Evolutionary conservation across 2,329 filamentous ascomycete species (phyloP).

Genomic region (Exophiala aquamarina): DNA sequence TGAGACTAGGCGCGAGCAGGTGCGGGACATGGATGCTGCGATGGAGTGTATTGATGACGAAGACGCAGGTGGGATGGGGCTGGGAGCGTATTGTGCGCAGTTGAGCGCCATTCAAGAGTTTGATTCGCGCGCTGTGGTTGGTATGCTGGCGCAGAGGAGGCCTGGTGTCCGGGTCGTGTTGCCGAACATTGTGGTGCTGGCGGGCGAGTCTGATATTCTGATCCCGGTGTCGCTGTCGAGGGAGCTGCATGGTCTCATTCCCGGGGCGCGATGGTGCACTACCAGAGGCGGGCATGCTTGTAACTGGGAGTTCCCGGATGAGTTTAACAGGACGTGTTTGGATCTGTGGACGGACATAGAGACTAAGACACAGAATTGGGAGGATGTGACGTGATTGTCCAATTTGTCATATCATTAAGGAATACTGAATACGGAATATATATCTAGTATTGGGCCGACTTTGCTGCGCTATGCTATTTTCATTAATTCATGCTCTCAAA

Average conservation of each 20-base stretch:
- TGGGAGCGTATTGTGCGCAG: slow-evolving; percentile 13
- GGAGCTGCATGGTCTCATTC: slow-evolving; percentile 11
- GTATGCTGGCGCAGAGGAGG: neutral
- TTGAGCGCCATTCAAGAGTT: slow-evolving; percentile 16
- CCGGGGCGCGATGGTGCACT: slow-evolving; percentile 2
- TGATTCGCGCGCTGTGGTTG: slow-evolving; percentile 7
- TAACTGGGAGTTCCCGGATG: slow-evolving; percentile 14
- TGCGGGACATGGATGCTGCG: slow-evolving; percentile 6
- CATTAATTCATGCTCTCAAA: too few relatives aligned
- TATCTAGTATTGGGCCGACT: too few relatives aligned
- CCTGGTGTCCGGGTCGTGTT: too few relatives aligned
- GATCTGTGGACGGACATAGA: slow-evolving; percentile 1
- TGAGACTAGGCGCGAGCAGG: neutral
- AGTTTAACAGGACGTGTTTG: slow-evolving; percentile 13
- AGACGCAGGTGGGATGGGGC: slow-evolving; percentile 7
- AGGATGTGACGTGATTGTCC: too few relatives aligned
- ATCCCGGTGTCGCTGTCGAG: slow-evolving; percentile 12
- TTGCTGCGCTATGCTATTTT: too few relatives aligned
- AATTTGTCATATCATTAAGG: too few relatives aligned
- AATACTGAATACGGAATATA: too few relatives aligned
- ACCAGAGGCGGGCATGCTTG: slow-evolving; percentile 15
- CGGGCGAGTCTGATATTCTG: slow-evolving; percentile 13
- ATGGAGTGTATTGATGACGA: slow-evolving; percentile 6
- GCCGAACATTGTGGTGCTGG: slow-evolving; percentile 9
- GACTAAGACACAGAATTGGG: neutral